Conservation (phyloP, 164 flowering plant species). For the Vitis rupestris region DNA sequence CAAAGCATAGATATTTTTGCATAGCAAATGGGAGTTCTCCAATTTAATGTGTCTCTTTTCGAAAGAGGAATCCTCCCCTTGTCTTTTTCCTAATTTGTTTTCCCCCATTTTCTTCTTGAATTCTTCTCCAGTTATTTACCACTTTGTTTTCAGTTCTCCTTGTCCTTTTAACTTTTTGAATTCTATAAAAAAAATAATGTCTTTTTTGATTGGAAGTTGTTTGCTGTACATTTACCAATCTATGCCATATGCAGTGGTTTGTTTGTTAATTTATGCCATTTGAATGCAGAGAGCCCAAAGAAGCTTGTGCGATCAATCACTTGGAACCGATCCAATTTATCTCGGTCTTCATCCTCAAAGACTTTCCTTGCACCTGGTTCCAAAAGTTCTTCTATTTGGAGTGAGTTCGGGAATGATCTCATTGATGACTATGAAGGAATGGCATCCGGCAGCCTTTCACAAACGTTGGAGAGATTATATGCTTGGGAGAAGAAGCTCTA, state of each 20-base stretch:
- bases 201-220: background rate
- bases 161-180: background rate
- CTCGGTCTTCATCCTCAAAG: constrained; percentile 16
- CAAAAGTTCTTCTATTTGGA: constrained; percentile 16
- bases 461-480: constrained; percentile 14
- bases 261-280: background rate
- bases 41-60: no score
- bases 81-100: no score
- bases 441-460: constrained; percentile 20
- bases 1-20: no score
- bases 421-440: constrained; percentile 13
- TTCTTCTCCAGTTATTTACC: background rate
- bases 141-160: background rate
- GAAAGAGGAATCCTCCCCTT: no score
- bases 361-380: constrained; percentile 18
- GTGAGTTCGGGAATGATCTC: constrained; percentile 3
- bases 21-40: no score
- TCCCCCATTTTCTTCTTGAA: background rate
- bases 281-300: constrained; percentile 13
- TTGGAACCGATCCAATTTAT: constrained; percentile 7
- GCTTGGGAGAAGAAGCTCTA: constrained; percentile 25
- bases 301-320: constrained; percentile 11
- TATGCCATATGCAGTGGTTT: background rate
- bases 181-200: background rate
- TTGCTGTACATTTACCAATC: background rate